Conservation (phyloP, 495 filamentous ascomycete genomes). For the Amphirosellinia nigrospora region DNA sequence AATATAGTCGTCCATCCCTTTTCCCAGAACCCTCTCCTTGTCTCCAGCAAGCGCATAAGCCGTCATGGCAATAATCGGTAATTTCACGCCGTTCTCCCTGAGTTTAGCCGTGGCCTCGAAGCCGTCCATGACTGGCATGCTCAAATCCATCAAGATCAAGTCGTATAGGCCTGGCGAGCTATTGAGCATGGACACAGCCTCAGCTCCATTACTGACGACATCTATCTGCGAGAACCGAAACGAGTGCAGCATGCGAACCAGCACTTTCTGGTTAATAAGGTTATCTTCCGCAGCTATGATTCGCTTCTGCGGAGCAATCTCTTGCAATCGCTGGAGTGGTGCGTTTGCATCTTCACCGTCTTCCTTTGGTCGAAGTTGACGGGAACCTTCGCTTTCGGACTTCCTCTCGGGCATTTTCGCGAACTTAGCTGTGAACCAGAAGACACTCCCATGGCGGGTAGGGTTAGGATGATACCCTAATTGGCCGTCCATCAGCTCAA, state of each 20-base stretch:
- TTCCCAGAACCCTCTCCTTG: conserved; percentile 60
- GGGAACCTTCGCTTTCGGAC: background rate
- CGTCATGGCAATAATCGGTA: conserved; percentile 69
- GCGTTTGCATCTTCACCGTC: conserved; percentile 27
- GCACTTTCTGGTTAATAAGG: conserved; percentile 67
- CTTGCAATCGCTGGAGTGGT: conserved; percentile 30
- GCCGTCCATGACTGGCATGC: conserved; percentile 58
- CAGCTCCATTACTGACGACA: conserved; percentile 60
- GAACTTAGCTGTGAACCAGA: conserved; percentile 64
- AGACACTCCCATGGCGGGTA: conserved; percentile 59
- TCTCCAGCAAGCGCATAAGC: conserved; percentile 69
- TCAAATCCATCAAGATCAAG: conserved; percentile 61
- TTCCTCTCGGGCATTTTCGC: conserved; percentile 42
- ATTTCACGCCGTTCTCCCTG: conserved; percentile 42
- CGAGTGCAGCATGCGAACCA: conserved; percentile 61
- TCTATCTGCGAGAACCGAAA: conserved; percentile 62
- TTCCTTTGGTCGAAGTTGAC: background rate
- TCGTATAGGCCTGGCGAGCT: conserved; percentile 57
- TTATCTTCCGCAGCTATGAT: conserved; percentile 67
- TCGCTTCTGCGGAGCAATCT: conserved; percentile 45
- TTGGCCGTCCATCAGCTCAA: conserved; percentile 72
- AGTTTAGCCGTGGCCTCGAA: conserved; percentile 48
- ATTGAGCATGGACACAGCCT: conserved; percentile 61
- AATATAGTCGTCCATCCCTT: conserved; percentile 69
- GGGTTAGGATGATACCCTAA: conserved; percentile 64